A percentile compares a stretch with the other conserved stretches of the same genome.
phyloP scores from a whole-genome alignment of 352 stramenopile species.

The Phytophthora ramorum region DNA sequence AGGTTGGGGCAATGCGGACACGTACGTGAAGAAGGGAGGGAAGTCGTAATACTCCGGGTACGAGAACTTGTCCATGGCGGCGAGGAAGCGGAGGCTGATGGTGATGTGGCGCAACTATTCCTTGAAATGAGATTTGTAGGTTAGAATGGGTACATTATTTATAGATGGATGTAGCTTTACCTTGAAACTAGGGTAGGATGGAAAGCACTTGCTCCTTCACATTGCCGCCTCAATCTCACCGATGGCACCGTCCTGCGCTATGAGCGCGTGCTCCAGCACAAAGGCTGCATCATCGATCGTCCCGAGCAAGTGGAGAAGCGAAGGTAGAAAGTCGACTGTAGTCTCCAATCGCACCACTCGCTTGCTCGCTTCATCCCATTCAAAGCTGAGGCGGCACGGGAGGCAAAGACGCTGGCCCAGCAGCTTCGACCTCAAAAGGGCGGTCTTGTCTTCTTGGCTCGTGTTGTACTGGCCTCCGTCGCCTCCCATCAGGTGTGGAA shows the following conservation, averaged over 20 bases:
- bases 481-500: constrained; percentile 5
- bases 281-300: constrained; percentile 12
- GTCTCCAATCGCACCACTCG: constrained; percentile 19
- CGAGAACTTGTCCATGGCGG: constrained; percentile 71
- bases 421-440: constrained; percentile 12
- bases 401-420: constrained; percentile 19
- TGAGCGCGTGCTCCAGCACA: constrained; percentile 13
- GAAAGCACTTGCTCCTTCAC: too few relatives aligned
- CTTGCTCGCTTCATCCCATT: constrained; percentile 23
- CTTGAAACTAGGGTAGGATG: too few relatives aligned
- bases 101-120: too few relatives aligned
- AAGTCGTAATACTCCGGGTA: constrained; percentile 91
- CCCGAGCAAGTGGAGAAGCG: constrained; percentile 14
- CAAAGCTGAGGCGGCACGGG: constrained; percentile 21
- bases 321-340: constrained; percentile 20
- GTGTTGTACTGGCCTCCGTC: not conserved
- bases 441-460: not conserved
- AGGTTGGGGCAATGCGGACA: not conserved
- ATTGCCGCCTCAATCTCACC: not conserved
- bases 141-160: not conserved
- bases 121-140: too few relatives aligned
- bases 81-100: too few relatives aligned
- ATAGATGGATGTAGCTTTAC: not conserved
- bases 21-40: constrained; percentile 86
- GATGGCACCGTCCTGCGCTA: constrained; percentile 13